Percentiles rank a stretch among this genome's conserved stretches.
Conservation (phyloP, 495 filamentous ascomycete species). For the Staphylotrichum longicolle region DNA sequence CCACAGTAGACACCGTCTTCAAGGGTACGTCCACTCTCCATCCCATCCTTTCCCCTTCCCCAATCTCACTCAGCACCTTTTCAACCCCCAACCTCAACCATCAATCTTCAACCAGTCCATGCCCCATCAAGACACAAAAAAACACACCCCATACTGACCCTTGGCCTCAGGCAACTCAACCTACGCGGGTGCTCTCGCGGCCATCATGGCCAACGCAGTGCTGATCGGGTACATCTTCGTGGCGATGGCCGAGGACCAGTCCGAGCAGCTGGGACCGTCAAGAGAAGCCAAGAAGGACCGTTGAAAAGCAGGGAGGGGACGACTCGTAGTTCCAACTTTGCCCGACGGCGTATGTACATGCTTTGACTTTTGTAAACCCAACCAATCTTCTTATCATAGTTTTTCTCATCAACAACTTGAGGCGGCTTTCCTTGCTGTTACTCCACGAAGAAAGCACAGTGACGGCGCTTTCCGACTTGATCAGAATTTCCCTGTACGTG, state of each 20-base stretch:
- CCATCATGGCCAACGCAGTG: slow-evolving; percentile 86
- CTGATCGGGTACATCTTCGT: slow-evolving; percentile 88
- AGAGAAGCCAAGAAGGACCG: slow-evolving; percentile 58
- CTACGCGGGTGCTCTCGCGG: slow-evolving; percentile 78
- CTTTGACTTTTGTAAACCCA: too few relatives aligned
- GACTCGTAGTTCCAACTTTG: neutral
- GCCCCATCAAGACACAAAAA: too few relatives aligned
- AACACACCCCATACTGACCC: neutral
- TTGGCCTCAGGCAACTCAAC: slow-evolving; percentile 70
- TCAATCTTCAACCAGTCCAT: too few relatives aligned
- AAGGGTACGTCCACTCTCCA: slow-evolving; percentile 52
- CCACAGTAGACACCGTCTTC: slow-evolving; percentile 74
- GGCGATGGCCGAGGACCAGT: slow-evolving; percentile 87
- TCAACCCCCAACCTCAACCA: too few relatives aligned
- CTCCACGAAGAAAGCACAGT: too few relatives aligned
- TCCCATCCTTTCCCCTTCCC: neutral
- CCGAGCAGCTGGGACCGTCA: slow-evolving; percentile 44
- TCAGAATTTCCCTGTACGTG: too few relatives aligned
- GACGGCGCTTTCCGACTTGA: too few relatives aligned
- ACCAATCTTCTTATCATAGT: too few relatives aligned
- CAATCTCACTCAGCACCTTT: neutral
- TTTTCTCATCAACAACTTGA: too few relatives aligned
- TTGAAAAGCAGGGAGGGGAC: slow-evolving; percentile 28
- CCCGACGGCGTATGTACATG: too few relatives aligned
- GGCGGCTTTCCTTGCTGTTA: too few relatives aligned